Evolutionary conservation across 768 basidiomycete genomes (phyloP).

Genomic region (Clavaria fumosa): DNA sequence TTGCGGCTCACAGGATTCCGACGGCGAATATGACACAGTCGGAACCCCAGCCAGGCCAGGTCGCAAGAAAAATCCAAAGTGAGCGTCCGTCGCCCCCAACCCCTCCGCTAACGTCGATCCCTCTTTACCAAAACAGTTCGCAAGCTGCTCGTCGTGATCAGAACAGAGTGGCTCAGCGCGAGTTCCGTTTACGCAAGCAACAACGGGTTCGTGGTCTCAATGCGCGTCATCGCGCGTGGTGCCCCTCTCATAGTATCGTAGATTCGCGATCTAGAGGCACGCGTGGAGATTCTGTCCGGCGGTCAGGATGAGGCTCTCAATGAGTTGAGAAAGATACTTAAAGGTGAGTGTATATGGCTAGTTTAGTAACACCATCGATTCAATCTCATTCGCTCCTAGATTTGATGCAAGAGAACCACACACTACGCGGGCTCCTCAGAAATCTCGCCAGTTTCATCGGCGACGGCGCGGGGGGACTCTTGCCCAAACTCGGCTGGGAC

Average conservation of each 20-base stretch:
- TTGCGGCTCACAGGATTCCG: too few relatives aligned
- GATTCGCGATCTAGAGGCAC: conserved; percentile 92
- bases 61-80: conserved; percentile 87
- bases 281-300: conserved; percentile 87
- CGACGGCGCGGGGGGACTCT: conserved; percentile 66
- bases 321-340: conserved; percentile 71
- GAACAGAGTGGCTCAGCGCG: conserved; percentile 85
- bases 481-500: conserved; percentile 70
- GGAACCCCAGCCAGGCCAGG: conserved; percentile 47
- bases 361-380: background rate
- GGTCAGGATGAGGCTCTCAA: conserved; percentile 80
- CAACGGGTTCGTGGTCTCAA: conserved; percentile 39
- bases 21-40: conserved; percentile 40
- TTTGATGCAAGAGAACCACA: conserved; percentile 81
- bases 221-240: background rate
- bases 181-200: conserved; percentile 85
- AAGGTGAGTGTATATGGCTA: conserved; percentile 29
- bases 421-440: conserved; percentile 63
- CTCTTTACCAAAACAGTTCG: conserved; percentile 32
- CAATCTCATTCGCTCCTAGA: conserved; percentile 25
- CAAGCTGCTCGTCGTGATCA: conserved; percentile 81
- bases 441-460: conserved; percentile 71
- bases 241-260: conserved; percentile 16
- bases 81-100: conserved; percentile 7
- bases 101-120: conserved; percentile 8